A percentile compares a stretch with the other conserved stretches of the same genome.
Conservation (phyloP, 352 stramenopile species). For the Poterioochromonas sp. region DNA sequence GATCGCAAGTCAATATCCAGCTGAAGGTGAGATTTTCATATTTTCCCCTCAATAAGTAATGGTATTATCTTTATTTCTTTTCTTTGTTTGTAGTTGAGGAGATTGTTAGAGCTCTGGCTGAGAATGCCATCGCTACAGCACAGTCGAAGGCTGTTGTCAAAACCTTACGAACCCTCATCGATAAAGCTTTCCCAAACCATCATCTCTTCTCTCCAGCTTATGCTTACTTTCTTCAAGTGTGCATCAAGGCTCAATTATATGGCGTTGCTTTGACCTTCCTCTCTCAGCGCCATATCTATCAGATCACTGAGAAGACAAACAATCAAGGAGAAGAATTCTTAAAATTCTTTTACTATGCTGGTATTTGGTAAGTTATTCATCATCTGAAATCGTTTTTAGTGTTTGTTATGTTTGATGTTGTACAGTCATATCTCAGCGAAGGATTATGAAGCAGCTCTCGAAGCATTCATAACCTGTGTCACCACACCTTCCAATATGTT, state of each 20-base stretch:
- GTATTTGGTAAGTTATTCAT: not conserved
- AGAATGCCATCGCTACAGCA: not conserved
- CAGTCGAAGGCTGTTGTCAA: not conserved
- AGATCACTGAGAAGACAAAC: not conserved
- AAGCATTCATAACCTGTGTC: not conserved
- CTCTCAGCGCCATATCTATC: not conserved
- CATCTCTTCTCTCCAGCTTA: not conserved
- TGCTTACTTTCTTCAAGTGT: constrained; percentile 11
- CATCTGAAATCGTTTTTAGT: not conserved
- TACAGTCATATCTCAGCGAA: not conserved
- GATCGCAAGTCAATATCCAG: no score
- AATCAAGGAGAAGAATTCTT: not conserved
- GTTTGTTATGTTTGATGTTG: not conserved
- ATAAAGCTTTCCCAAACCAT: not conserved
- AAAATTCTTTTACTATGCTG: not conserved
- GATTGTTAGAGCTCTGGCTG: not conserved
- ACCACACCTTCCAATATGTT: not conserved
- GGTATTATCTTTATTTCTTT: no score
- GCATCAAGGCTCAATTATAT: not conserved
- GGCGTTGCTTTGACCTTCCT: not conserved
- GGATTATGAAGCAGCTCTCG: not conserved
- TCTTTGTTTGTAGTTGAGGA: not conserved
- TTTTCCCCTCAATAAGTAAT: no score
- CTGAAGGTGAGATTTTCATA: no score
- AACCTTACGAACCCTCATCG: not conserved